phyloP scores from a whole-genome alignment of 2,329 filamentous ascomycete genomes.

The Fusarium sp. region DNA sequence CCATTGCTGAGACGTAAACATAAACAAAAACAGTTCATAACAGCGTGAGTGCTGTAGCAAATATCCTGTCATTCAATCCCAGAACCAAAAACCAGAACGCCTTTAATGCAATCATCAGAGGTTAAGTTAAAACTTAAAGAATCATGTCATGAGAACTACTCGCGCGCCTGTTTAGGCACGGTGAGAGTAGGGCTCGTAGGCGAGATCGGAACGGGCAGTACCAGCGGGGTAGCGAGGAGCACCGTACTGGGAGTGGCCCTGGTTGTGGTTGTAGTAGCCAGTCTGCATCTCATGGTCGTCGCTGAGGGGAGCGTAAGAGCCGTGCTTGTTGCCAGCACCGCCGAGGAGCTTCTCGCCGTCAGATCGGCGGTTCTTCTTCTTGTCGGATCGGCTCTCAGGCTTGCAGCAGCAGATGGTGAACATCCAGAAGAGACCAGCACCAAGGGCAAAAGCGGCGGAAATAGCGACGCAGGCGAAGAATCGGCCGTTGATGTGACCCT shows the following conservation, averaged over 20 bases:
- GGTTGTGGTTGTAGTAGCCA: conserved; percentile 54
- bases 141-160: conserved; percentile 31
- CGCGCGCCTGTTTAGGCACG: conserved; percentile 55
- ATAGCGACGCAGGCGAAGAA: conserved; percentile 84
- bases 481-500: conserved; percentile 71
- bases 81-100: conserved; percentile 41
- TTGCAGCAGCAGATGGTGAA: conserved; percentile 86
- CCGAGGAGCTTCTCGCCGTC: conserved; percentile 65
- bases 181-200: conserved; percentile 74
- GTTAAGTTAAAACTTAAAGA: conserved; percentile 30
- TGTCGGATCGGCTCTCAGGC: conserved; percentile 51
- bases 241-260: conserved; percentile 47
- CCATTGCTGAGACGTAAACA: conserved; percentile 9
- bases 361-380: conserved; percentile 49
- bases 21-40: conserved; percentile 27
- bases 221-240: conserved; percentile 55
- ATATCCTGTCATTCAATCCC: conserved; percentile 12
- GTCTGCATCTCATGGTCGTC: conserved; percentile 52
- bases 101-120: conserved; percentile 45
- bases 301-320: conserved; percentile 52
- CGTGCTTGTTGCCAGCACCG: conserved; percentile 50
- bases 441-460: conserved; percentile 79
- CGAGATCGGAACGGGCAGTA: conserved; percentile 61
- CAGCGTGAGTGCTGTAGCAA: conserved; percentile 18
- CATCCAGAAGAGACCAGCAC: conserved; percentile 87